phyloP scores from a whole-genome alignment of 192 early-diverging fungal species.

The Lobosporangium transversale region DNA sequence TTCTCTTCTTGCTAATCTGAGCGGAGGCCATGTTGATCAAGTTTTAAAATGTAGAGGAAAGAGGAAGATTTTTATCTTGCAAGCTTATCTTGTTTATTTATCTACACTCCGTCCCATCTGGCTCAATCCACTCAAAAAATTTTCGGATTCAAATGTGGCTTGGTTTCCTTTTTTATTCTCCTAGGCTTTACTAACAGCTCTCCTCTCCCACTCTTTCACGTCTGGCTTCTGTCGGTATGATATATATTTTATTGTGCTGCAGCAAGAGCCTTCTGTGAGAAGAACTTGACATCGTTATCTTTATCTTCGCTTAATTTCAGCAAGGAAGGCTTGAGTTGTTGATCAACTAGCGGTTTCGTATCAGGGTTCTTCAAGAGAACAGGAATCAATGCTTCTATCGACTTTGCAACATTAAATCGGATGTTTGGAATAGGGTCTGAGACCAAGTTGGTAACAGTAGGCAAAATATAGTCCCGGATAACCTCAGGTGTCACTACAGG shows the following conservation, averaged over 20 bases:
- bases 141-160: slow-evolving; percentile 36
- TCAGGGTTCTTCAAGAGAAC: slow-evolving; percentile 74
- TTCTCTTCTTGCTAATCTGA: slow-evolving; percentile 81
- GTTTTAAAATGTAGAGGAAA: slow-evolving; percentile 35
- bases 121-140: slow-evolving; percentile 11
- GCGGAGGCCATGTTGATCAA: slow-evolving; percentile 57
- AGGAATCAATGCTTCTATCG: slow-evolving; percentile 84
- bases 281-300: slow-evolving; percentile 96
- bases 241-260: slow-evolving; percentile 6
- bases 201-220: no score
- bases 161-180: neutral
- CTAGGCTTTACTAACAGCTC: no score
- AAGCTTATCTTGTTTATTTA: slow-evolving; percentile 19
- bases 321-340: slow-evolving; percentile 84
- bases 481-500: slow-evolving; percentile 89
- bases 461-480: slow-evolving; percentile 88
- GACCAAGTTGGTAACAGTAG: slow-evolving; percentile 84
- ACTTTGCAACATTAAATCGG: slow-evolving; percentile 98
- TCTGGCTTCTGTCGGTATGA: neutral
- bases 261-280: slow-evolving; percentile 79
- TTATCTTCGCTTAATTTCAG: slow-evolving; percentile 85
- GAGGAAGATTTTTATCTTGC: slow-evolving; percentile 18
- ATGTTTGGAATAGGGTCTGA: slow-evolving; percentile 98
- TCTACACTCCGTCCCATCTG: neutral
- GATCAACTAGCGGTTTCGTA: slow-evolving; percentile 67